Conservation (phyloP, 495 filamentous ascomycete species). For the Trypethelium eluteriae region DNA sequence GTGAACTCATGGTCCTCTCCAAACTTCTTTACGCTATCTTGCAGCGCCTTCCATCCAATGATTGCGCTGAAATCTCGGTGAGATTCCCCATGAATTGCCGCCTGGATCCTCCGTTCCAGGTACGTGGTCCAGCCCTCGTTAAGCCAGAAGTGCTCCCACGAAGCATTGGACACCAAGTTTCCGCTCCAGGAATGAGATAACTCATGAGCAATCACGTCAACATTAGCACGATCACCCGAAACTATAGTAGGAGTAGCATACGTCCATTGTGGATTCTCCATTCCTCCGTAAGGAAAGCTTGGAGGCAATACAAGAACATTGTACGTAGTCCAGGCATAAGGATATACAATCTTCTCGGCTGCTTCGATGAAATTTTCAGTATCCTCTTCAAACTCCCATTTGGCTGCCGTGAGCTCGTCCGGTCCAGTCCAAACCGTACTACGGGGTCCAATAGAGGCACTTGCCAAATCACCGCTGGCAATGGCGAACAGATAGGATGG, state of each 20-base stretch:
- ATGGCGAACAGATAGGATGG: conserved; percentile 90
- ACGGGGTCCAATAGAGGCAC: conserved; percentile 75
- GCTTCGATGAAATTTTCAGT: conserved; percentile 85
- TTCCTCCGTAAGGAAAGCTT: conserved; percentile 81
- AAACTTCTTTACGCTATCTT: conserved; percentile 67
- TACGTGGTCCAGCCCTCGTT: conserved; percentile 97
- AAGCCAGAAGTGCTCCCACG: conserved; percentile 97
- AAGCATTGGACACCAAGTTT: conserved; percentile 81
- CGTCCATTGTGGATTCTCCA: conserved; percentile 87
- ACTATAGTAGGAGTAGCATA: conserved; percentile 92
- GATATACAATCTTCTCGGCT: conserved; percentile 79
- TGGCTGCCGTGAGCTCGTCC: conserved; percentile 71
- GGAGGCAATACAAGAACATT: conserved; percentile 87
- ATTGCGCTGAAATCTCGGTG: conserved; percentile 90
- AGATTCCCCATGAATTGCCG: conserved; percentile 64
- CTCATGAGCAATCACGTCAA: conserved; percentile 96
- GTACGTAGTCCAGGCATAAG: conserved; percentile 89
- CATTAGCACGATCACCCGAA: conserved; percentile 82
- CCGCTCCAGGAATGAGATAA: conserved; percentile 87
- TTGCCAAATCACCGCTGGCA: conserved; percentile 78
- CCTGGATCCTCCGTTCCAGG: conserved; percentile 71
- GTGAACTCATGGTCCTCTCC: conserved; percentile 85
- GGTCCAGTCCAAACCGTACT: conserved; percentile 79
- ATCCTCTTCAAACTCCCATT: conserved; percentile 83
- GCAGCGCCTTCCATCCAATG: conserved; percentile 62